Evolutionary conservation across 345 rosid genomes (phyloP).

Genomic region (Citrus maxima): DNA sequence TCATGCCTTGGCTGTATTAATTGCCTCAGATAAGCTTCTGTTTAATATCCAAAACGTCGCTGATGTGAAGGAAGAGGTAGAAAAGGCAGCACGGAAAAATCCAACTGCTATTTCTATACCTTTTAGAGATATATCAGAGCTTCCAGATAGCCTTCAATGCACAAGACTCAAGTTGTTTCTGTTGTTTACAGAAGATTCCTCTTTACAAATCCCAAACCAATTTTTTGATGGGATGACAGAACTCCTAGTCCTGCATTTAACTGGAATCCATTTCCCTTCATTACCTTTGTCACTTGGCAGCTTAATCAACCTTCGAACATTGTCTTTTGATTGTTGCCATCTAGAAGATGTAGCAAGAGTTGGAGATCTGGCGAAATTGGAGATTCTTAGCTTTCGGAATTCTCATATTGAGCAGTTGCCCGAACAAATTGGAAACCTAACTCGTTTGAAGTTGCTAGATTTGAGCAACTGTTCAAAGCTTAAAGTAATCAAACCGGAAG

Average conservation of each 20-base stretch:
- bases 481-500: not conserved
- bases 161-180: not conserved
- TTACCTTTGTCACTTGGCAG: conserved; percentile 15
- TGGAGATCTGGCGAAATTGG: not conserved
- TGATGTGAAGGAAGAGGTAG: not conserved
- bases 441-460: not conserved
- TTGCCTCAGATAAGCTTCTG: conserved; percentile 8
- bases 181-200: not conserved
- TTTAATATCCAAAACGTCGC: not conserved
- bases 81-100: not conserved
- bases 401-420: conserved; percentile 12
- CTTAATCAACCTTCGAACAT: conserved; percentile 5
- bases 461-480: not conserved
- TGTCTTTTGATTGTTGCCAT: not conserved
- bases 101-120: not conserved
- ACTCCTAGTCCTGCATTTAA: conserved; percentile 16
- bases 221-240: not conserved
- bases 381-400: not conserved
- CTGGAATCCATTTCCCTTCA: not conserved
- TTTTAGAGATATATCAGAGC: not conserved
- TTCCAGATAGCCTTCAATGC: not conserved
- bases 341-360: not conserved
- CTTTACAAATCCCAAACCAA: not conserved
- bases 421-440: not conserved
- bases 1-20: not conserved